Evolutionary conservation across 2,329 filamentous ascomycete species (phyloP), one percentile per base, ranked within the genome.

Genomic region (Phyllosticta citrichinensis): DNA sequence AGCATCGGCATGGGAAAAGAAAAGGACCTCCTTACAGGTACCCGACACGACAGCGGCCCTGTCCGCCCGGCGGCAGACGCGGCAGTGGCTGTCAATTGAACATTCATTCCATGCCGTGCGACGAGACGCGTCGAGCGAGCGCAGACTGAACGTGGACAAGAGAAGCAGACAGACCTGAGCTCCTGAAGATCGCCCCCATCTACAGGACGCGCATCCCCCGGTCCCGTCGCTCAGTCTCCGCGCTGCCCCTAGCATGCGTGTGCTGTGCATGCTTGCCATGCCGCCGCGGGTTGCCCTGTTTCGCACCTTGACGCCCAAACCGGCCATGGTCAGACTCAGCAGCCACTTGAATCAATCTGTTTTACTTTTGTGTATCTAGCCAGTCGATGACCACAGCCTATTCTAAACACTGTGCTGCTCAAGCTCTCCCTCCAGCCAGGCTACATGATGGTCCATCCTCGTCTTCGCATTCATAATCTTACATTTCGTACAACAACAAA

Each of bases 401-500:
- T 10, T 40, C 33, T 40, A 40, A 1, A 40, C 33, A 40, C 33
- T 40, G 33, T 30, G 27, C 27, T 30, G 27, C 27, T 30, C 2
- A 30, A 30, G 3, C 9, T 6, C 27, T 30, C 27, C 27, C 27
- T 8, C 9, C 33, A 14, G 33, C 33, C 33, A 40, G 33, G 33
- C 33, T 25, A 52, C 52, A 56, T 55, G 27, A 53, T 60, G 20
- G 50, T 60, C 57, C 52, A 17, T 60, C 57, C 57, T 60, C 57
- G 50, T 27, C 51, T 40, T 58, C 20, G 30, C 52, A n/a, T 55
- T 33, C 52, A 12, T 60, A 60, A 51, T 60, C 55, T 53, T 60
- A 60, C 57, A 60, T 22, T 12, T 51, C 20, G 50, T 25, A 50
- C 33, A 55, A 27, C 52, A 33, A n/a, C 57, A 59, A 20, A 55